These are phyloP conservation scores for Daedaleopsis sinensis DNA, from an alignment of 768 basidiomycete genomes.

Conservation along the genomic window DNA sequence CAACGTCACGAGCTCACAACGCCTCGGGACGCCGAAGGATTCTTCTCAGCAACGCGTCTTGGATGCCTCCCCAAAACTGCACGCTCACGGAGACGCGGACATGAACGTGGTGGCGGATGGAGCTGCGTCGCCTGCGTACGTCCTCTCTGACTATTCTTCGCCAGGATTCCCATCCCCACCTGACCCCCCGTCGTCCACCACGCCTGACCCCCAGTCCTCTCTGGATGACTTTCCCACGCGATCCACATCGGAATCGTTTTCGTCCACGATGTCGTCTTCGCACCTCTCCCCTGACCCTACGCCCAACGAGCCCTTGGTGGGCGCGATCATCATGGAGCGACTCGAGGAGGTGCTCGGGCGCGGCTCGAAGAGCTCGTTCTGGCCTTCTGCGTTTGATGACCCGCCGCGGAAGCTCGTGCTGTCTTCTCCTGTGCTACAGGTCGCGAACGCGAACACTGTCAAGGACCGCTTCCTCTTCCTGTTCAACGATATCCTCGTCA, in stretches of 20 bases:
- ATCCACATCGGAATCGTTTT: conserved; percentile 74
- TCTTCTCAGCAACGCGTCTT: background rate
- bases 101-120: conserved; percentile 17
- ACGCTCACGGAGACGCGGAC: conserved; percentile 14
- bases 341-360: conserved; percentile 72
- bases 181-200: conserved; percentile 63
- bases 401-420: conserved; percentile 86
- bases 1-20: conserved; percentile 32
- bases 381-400: conserved; percentile 73
- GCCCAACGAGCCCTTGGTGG: conserved; percentile 42
- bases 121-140: conserved; percentile 21
- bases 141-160: conserved; percentile 21
- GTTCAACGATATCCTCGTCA: conserved; percentile 93
- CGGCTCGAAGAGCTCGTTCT: conserved; percentile 56
- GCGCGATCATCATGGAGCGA: conserved; percentile 61
- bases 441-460: conserved; percentile 90
- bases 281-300: conserved; percentile 55
- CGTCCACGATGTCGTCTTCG: conserved; percentile 61
- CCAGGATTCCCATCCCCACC: conserved; percentile 39
- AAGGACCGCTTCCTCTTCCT: conserved; percentile 96
- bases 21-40: conserved; percentile 9
- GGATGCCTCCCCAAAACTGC: background rate
- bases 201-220: conserved; percentile 80
- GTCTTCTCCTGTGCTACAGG: conserved; percentile 87
- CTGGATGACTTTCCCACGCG: conserved; percentile 69